Evolutionary conservation across 2,329 filamentous ascomycete genomes (phyloP), one percentile per base, ranked within the genome.

Genomic region (Sarocladium oryzae): DNA sequence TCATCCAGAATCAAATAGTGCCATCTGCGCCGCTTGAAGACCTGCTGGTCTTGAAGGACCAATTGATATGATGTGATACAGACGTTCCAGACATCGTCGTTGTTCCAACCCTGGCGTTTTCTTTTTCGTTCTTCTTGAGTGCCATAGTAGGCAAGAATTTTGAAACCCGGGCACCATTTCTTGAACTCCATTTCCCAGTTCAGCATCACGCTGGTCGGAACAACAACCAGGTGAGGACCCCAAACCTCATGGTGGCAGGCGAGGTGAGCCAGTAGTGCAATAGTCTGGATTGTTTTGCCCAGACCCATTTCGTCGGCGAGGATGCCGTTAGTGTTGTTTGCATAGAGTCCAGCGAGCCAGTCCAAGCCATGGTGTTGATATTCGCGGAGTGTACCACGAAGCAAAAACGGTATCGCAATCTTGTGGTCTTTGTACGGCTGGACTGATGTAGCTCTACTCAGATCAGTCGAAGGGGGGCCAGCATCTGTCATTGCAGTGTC

Each of bases 121-220:
- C 85, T 78, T 65, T 89, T 91, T 41, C 93, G 85, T 69, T 99
- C 93, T 58, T 96, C 90, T 60, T 91, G 87, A 37, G 86, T 89
- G 38, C 95, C 93, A 64, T 97, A 99, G 70, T 99, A 99, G 0
- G 91, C 93, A 53, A 99, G 76, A 52, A 99, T 95, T 65, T 96
- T 97, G 76, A 99, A 99, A 0, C 93, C 92, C 2, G 95, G 93
- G 52, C 91, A 89, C 82, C 92, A 99, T 66, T 99, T 99, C 64
- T 97, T 97, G 77, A 99, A 99, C 69, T 99, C 93, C 87, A 97
- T 97, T 67, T 99, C 95, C 93, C 93, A 99, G 64, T 99, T 99
- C 57, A 99, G 81, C 78, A 99, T 96, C 46, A 99, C 95, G 68
- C 91, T 97, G 2, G 93, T 99, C 1, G 93, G 93, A 2, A 99